Percentiles rank a stretch among this genome's conserved stretches.
phyloP scores from a whole-genome alignment of 2,329 filamentous ascomycete species.

The Sarocladium brachiariae region DNA sequence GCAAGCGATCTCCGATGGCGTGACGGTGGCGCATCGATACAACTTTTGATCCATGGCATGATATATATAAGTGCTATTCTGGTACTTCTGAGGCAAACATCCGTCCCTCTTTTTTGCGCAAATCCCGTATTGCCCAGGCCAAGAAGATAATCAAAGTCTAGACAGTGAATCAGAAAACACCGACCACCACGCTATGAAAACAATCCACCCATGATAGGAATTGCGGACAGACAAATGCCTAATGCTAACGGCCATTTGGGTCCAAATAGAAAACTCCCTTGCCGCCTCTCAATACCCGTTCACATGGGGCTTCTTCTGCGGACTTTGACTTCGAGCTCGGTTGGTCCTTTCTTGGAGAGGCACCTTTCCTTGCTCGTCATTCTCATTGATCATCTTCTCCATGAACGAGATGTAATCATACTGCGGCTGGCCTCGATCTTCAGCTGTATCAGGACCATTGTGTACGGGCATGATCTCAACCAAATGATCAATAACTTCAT shows the following conservation, averaged over 20 bases:
- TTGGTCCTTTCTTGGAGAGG: slow-evolving; percentile 30
- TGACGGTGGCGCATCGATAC: no score
- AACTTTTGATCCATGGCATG: background rate
- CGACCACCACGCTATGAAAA: slow-evolving; percentile 5
- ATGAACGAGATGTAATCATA: slow-evolving; percentile 98
- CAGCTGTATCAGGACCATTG: slow-evolving; percentile 74
- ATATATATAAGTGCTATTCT: background rate
- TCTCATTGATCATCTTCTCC: slow-evolving; percentile 66
- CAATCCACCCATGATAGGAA: background rate
- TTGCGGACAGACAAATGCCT: background rate
- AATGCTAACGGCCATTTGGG: background rate
- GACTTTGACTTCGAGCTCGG: slow-evolving; percentile 23
- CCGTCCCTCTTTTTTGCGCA: background rate
- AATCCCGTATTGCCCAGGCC: background rate
- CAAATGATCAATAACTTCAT: slow-evolving; percentile 93
- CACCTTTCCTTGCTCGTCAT: slow-evolving; percentile 26
- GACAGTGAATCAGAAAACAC: background rate
- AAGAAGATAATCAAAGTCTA: background rate
- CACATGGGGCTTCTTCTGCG: slow-evolving; percentile 25
- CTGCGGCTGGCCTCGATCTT: slow-evolving; percentile 77
- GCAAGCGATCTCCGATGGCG: no score
- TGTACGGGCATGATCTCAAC: slow-evolving; percentile 80
- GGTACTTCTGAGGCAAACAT: background rate
- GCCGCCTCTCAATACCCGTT: slow-evolving; percentile 24
- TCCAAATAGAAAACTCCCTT: background rate